phyloP scores from a whole-genome alignment of 306 rosid genomes.

The Potentilla sterilis region DNA sequence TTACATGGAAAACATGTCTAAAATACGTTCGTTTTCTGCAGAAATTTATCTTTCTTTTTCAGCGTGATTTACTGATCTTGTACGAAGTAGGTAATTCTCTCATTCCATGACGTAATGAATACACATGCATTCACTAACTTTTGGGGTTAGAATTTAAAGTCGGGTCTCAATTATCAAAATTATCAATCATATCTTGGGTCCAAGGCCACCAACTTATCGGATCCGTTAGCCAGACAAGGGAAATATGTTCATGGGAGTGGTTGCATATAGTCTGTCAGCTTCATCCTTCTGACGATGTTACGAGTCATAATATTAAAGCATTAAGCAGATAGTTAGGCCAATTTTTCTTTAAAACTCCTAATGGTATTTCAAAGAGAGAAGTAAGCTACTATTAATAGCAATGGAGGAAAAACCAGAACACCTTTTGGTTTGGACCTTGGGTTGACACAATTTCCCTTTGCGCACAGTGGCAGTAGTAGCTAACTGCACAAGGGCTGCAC shows the following conservation, averaged over 20 bases:
- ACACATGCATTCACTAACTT: background rate
- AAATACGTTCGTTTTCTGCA: background rate
- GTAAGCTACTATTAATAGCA: background rate
- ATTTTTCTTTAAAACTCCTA: background rate
- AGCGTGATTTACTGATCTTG: background rate
- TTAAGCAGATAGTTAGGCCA: background rate
- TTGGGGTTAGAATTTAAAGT: background rate
- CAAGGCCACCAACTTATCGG: background rate
- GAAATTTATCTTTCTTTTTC: too few species aligned
- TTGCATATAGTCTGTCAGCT: background rate
- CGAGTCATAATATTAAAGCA: background rate
- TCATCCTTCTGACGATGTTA: background rate
- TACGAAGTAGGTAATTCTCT: background rate
- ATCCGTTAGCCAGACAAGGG: background rate
- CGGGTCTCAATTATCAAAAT: background rate
- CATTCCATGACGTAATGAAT: background rate
- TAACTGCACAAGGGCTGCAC: background rate
- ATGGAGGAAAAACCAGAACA: background rate
- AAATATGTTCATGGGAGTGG: background rate
- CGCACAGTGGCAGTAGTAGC: background rate
- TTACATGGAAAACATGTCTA: background rate
- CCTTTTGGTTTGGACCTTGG: background rate
- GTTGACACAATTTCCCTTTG: background rate
- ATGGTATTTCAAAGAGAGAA: background rate
- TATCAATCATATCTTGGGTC: background rate